Evolutionary conservation across 2,329 filamentous ascomycete genomes (phyloP).

Genomic region (Clonostachys rosea): DNA sequence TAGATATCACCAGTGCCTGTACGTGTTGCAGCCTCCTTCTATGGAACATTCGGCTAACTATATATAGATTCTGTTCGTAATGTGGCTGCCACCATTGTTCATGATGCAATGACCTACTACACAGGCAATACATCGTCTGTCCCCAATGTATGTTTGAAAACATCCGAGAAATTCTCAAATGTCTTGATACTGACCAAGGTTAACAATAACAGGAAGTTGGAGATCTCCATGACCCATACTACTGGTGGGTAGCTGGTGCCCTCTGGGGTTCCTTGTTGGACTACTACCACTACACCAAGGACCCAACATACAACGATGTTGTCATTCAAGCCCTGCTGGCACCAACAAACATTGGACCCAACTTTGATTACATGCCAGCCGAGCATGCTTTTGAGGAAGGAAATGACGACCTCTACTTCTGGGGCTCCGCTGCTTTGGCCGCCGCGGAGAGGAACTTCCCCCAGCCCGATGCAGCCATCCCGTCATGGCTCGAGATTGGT

Average conservation of each 20-base stretch:
- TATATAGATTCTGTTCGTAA: constrained; percentile 53
- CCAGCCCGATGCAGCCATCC: constrained; percentile 48
- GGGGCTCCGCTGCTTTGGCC: constrained; percentile 63
- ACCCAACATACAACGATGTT: constrained; percentile 55
- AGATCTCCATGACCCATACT: constrained; percentile 63
- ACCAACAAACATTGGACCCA: constrained; percentile 48
- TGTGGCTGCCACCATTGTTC: constrained; percentile 56
- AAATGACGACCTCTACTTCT: constrained; percentile 74
- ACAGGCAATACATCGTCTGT: constrained; percentile 54
- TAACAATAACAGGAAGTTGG: constrained; percentile 39
- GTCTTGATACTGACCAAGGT: neutral
- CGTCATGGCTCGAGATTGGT: constrained; percentile 63
- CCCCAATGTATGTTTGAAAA: constrained; percentile 26
- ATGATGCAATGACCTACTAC: constrained; percentile 60
- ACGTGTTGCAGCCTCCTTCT: constrained; percentile 8
- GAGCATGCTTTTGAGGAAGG: constrained; percentile 56
- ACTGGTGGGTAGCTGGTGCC: constrained; percentile 64
- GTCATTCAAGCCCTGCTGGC: constrained; percentile 54
- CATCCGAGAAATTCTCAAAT: neutral
- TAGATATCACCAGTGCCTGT: constrained; percentile 31
- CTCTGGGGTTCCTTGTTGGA: constrained; percentile 66
- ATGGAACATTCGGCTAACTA: constrained; percentile 7
- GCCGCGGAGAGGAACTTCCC: constrained; percentile 67
- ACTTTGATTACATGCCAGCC: constrained; percentile 56
- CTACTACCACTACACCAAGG: constrained; percentile 63